Base-by-base conservation (phyloP, 2,329 filamentous ascomycete genomes). In the Pezicula radicicola region DNA sequence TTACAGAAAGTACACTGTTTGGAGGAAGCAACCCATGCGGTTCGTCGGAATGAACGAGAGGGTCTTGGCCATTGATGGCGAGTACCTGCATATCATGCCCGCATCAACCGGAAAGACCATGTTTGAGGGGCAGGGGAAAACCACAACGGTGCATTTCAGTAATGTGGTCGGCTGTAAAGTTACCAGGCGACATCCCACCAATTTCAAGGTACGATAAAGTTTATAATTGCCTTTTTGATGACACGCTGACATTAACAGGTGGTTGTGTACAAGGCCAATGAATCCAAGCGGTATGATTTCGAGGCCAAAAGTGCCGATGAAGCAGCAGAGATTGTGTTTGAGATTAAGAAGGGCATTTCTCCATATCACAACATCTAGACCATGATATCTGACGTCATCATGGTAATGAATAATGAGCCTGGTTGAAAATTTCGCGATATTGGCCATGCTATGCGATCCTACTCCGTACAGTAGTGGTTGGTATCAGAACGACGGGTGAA, bases 61-160 rank as follows among this genome's bases (percentile, higher is more conserved):
- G 52, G 81, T 90, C 9, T 74, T 94, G 40, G 84, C 88, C 44
- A 89, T 95, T 58, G 89, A 93, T 61, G 88, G 88, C 54, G 90
- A 95, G 67, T 94, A 92, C 67, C 83, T 95, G 55, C 89, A 93
- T 69, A 91, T 95, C 61, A 87, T 91, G 79, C 88, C 89, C 25
- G 77, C 81, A 2, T 81, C 80, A 2, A 79, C 79, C 9, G 84
- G 85, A 36, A 89, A 88, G 65, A 80, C 83, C 10, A 72, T 84
- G 52, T 79, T 83, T 53, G 83, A 87, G 51, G 78, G 76, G 19
- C 78, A 76, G 50, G 81, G 81, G 35, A 91, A 91, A 72, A 88
- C 84, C 33, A 91, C 88, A 3, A 91, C 88, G 39, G 87, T 93
- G 45, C 89, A 92, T 62, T 92, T 93, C 66, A 87, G 83, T 63